Conservation (phyloP, 2,329 filamentous ascomycete species). For the Amauroascus niger region DNA sequence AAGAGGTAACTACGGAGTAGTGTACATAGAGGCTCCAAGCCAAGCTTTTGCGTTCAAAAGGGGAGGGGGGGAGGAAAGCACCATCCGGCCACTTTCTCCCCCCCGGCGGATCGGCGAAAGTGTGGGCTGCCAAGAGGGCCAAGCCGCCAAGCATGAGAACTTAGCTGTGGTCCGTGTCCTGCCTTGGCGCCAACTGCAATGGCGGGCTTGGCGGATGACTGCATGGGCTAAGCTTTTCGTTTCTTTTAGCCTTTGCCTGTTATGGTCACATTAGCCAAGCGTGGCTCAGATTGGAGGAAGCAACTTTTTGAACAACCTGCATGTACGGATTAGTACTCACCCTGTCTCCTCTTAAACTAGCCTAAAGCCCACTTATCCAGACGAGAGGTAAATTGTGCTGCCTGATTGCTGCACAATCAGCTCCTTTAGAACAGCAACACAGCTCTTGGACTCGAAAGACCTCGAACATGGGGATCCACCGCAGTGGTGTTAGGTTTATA, state of each 20-base stretch:
- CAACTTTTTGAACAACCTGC: too few relatives aligned
- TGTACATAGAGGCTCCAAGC: constrained; percentile 9
- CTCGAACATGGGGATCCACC: not conserved
- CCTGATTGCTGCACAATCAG: not conserved
- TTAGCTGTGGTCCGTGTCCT: constrained; percentile 12
- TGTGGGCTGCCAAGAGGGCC: constrained; percentile 1
- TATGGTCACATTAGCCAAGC: constrained; percentile 5
- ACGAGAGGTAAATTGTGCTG: too few relatives aligned
- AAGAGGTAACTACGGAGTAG: too few relatives aligned
- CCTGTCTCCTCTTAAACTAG: too few relatives aligned
- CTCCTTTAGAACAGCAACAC: not conserved
- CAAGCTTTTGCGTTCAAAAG: not conserved
- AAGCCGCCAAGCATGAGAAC: constrained; percentile 3
- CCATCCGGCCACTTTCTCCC: too few relatives aligned
- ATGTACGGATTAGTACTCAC: too few relatives aligned
- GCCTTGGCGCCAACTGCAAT: not conserved
- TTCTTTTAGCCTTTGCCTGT: not conserved
- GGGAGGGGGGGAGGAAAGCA: too few relatives aligned
- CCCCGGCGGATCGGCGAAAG: not conserved
- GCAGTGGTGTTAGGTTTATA: not conserved
- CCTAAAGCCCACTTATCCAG: too few relatives aligned
- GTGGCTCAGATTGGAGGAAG: not conserved
- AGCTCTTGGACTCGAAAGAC: not conserved
- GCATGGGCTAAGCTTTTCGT: constrained; percentile 1
- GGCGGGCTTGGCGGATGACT: not conserved